These are phyloP conservation scores for Blastocystis sp. DNA, from an alignment of 352 stramenopile species.

Conservation along the genomic window DNA sequence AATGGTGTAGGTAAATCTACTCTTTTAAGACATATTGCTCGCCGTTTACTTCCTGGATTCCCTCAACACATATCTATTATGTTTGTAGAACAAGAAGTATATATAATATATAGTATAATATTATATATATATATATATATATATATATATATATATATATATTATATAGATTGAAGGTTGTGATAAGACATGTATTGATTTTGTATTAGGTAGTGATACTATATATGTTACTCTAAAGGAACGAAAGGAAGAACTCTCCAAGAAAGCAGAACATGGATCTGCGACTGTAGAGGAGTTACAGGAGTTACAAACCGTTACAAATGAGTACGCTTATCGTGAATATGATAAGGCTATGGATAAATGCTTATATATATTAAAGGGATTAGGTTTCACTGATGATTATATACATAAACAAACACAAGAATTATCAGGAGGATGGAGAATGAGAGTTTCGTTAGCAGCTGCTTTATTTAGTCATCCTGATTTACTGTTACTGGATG, in stretches of 20 bases:
- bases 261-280: slow-evolving; percentile 43
- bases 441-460: slow-evolving; percentile 77
- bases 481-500: slow-evolving; percentile 82
- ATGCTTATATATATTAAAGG: slow-evolving; percentile 70
- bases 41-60: slow-evolving; percentile 14
- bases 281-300: slow-evolving; percentile 64
- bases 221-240: too few species aligned
- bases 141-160: slow-evolving; percentile 26
- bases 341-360: too few species aligned
- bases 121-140: slow-evolving; percentile 17
- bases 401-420: slow-evolving; percentile 66
- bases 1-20: slow-evolving; percentile 57
- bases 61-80: slow-evolving; percentile 29
- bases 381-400: slow-evolving; percentile 68
- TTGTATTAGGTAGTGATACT: too few species aligned
- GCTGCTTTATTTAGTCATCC: slow-evolving; percentile 78
- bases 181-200: too few species aligned
- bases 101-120: slow-evolving; percentile 1
- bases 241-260: slow-evolving; percentile 1
- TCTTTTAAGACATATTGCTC: slow-evolving; percentile 47
- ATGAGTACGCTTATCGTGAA: slow-evolving; percentile 58
- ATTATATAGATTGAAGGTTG: slow-evolving; percentile 13
- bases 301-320: slow-evolving; percentile 60
- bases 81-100: slow-evolving; percentile 28
- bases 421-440: slow-evolving; percentile 71